Base-by-base conservation (phyloP, 345 rosid species). In the Excoecaria agallocha region DNA sequence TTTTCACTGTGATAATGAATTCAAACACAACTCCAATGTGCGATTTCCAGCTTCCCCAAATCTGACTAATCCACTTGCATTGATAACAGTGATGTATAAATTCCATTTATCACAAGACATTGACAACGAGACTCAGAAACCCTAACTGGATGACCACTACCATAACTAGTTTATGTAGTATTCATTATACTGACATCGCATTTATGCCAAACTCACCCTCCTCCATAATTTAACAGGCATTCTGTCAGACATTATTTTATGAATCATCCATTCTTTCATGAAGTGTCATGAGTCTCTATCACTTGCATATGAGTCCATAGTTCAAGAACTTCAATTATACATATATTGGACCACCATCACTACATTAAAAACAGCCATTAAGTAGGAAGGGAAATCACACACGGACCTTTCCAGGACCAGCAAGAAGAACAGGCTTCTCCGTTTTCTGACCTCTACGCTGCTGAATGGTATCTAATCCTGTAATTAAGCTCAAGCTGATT, bases 391-490 rank as follows among this genome's bases (percentile, higher is more conserved):
- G 50, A 51, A 64, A 69, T 62, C 12, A 25, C 38, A 79, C 56
- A 74, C 86, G 66, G 66, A 93, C 99, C 94, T 94, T 94, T 49
- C 99, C 98, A 66, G 99, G 99, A 22, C 99, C 98, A 64, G 87
- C 81, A 43, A 94, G 89, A 75, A 93, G 96, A 79, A 83, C 49
- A 25, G 97, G 98, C 64, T 93, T 93, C 64, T 89, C 87, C 0
- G 93, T 94, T 79, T 78, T 80, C 84, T 83, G 88, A 84, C 91
- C 90, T 9, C 98, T 89, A 0, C 98, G 97, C 75, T 82, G 85
- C 85, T 91, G 94, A 81, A 94, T 93, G 52, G 96, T 93, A 80
- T 87, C 92, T 75, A 95, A 71, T 57, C 99, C 99, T 94, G 88
- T 68, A 76, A 76, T 19, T 6, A 48, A 9, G 39, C 68, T 43